Percentiles rank a stretch among this genome's conserved stretches.
Evolutionary conservation across 2,329 filamentous ascomycete species (phyloP).

Genomic region (Simplicillium sp.): DNA sequence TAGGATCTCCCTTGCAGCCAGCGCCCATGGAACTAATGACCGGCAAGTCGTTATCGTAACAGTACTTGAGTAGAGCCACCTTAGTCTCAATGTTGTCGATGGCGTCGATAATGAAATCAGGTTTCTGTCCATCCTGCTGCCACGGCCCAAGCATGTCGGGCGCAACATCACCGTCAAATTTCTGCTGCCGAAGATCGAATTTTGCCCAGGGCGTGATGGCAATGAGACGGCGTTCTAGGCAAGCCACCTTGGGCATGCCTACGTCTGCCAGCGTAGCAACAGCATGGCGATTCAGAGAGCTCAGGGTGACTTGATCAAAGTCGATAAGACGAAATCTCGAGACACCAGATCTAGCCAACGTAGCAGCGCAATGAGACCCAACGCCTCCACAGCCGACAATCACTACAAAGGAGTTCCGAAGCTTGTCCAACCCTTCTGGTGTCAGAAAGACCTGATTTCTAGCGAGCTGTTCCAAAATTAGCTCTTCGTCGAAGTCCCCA

Average conservation of each 20-base stretch:
- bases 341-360: slow-evolving; percentile 82
- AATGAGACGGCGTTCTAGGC: slow-evolving; percentile 68
- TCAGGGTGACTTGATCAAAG: slow-evolving; percentile 95
- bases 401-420: slow-evolving; percentile 75
- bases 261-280: slow-evolving; percentile 92
- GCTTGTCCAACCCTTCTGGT: slow-evolving; percentile 67
- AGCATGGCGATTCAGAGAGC: slow-evolving; percentile 90
- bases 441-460: slow-evolving; percentile 87
- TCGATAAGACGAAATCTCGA: slow-evolving; percentile 83
- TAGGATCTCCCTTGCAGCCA: slow-evolving; percentile 82
- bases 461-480: slow-evolving; percentile 90
- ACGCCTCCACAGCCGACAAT: slow-evolving; percentile 92
- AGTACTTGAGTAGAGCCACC: slow-evolving; percentile 82
- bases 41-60: slow-evolving; percentile 63
- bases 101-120: slow-evolving; percentile 89
- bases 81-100: slow-evolving; percentile 99
- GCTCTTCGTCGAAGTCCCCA: slow-evolving; percentile 61
- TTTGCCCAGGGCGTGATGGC: slow-evolving; percentile 87
- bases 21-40: slow-evolving; percentile 96
- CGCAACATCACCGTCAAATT: slow-evolving; percentile 65
- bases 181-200: slow-evolving; percentile 77
- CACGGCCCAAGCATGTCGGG: slow-evolving; percentile 58
- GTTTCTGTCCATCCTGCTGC: slow-evolving; percentile 48
- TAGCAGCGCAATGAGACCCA: slow-evolving; percentile 80
- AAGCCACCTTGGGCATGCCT: slow-evolving; percentile 83